These are phyloP conservation scores for Paracamarosporium sp. DNA, from an alignment of 2,329 filamentous ascomycete genomes.

Conservation along the genomic window DNA sequence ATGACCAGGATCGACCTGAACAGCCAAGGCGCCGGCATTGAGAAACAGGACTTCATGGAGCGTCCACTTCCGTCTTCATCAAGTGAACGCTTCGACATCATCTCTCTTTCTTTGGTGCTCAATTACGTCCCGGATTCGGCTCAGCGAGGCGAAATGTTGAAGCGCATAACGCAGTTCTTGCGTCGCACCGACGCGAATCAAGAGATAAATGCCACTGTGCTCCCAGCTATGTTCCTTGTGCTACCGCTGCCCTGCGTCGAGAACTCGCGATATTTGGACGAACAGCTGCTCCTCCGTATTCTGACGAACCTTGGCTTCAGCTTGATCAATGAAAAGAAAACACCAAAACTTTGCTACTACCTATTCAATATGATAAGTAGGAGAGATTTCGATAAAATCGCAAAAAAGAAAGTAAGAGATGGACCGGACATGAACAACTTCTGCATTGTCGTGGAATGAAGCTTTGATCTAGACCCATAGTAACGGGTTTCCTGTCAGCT, in stretches of 20 bases:
- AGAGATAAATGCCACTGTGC: slow-evolving; percentile 14
- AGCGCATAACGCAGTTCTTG: slow-evolving; percentile 44
- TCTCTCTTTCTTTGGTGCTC: slow-evolving; percentile 89
- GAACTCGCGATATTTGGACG: slow-evolving; percentile 90
- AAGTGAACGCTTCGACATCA: slow-evolving; percentile 78
- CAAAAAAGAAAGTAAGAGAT: slow-evolving; percentile 78
- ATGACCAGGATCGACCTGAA: slow-evolving; percentile 89
- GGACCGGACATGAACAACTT: slow-evolving; percentile 89
- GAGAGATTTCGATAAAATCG: slow-evolving; percentile 54
- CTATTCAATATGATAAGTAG: slow-evolving; percentile 70
- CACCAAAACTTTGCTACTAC: slow-evolving; percentile 85
- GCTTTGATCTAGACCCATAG: too few relatives aligned
- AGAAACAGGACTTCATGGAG: slow-evolving; percentile 93
- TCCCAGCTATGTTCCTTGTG: slow-evolving; percentile 83
- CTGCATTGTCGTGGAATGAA: slow-evolving; percentile 69
- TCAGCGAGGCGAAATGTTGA: slow-evolving; percentile 83
- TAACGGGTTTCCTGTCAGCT: too few relatives aligned
- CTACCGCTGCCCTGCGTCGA: slow-evolving; percentile 85
- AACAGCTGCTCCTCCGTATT: slow-evolving; percentile 71
- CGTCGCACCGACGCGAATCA: slow-evolving; percentile 12
- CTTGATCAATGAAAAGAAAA: slow-evolving; percentile 71
- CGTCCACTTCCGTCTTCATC: slow-evolving; percentile 71
- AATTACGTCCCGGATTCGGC: slow-evolving; percentile 87
- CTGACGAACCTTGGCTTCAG: slow-evolving; percentile 80
- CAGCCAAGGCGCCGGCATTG: slow-evolving; percentile 80